phyloP scores from a whole-genome alignment of 192 early-diverging fungal species.

The Coemansia sp. region DNA sequence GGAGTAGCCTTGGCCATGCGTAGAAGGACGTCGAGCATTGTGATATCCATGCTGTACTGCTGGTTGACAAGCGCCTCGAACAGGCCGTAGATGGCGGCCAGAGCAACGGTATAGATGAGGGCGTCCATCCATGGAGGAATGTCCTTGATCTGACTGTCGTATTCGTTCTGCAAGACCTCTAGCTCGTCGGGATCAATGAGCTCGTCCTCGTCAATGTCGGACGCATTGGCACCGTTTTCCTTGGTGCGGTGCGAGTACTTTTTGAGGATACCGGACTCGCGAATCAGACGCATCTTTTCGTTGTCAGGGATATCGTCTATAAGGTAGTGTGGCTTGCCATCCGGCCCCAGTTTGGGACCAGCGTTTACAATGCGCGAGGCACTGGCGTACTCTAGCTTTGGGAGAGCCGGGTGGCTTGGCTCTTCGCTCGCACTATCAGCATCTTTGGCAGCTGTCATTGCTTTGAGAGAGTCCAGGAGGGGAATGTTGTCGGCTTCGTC shows the following conservation, averaged over 20 bases:
- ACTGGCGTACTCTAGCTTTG: conserved; percentile 46
- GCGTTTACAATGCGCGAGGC: conserved; percentile 41
- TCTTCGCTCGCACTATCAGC: neutral
- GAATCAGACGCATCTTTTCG: conserved; percentile 54
- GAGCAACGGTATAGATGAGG: conserved; percentile 36
- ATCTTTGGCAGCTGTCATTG: conserved; percentile 8
- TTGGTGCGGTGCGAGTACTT: conserved; percentile 32
- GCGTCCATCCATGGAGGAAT: conserved; percentile 47
- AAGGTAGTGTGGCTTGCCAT: conserved; percentile 52
- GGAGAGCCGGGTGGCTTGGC: neutral
- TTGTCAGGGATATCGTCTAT: conserved; percentile 57
- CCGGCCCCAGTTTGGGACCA: conserved; percentile 36
- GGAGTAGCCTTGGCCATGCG: conserved; percentile 36
- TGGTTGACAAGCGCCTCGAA: conserved; percentile 57
- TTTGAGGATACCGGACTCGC: conserved; percentile 48
- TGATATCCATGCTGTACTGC: conserved; percentile 47
- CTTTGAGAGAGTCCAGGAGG: conserved; percentile 25
- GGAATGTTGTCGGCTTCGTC: conserved; percentile 44
- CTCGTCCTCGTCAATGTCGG: conserved; percentile 31
- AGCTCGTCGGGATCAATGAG: conserved; percentile 7
- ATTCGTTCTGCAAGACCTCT: conserved; percentile 7
- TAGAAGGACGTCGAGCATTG: conserved; percentile 24
- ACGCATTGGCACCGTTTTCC: conserved; percentile 18
- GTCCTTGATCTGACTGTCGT: conserved; percentile 12
- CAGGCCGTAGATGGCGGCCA: conserved; percentile 36